These are phyloP conservation scores for Annulohypoxylon nitens DNA, from an alignment of 495 filamentous ascomycete species.

Conservation along the genomic window DNA sequence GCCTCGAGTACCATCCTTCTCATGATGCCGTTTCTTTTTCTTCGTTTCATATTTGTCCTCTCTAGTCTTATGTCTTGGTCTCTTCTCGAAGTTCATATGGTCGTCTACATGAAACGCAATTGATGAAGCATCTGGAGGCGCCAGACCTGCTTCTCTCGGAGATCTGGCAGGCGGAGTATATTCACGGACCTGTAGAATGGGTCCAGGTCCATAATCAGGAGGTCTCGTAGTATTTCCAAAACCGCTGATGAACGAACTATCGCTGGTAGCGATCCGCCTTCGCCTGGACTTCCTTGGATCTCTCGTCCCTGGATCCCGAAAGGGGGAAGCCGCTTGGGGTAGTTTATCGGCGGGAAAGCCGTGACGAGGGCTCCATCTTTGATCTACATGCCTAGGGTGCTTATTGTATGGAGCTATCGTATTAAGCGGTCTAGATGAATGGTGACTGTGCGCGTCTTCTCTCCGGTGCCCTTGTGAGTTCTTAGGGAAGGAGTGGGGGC, in stretches of 20 bases:
- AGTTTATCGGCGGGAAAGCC: conserved; percentile 33
- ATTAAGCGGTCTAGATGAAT: conserved; percentile 22
- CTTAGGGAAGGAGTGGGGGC: conserved; percentile 26
- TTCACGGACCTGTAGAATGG: conserved; percentile 19
- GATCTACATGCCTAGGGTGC: conserved; percentile 39
- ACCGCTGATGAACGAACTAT: conserved; percentile 48
- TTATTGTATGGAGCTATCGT: conserved; percentile 31
- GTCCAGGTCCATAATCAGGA: conserved; percentile 24
- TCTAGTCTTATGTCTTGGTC: conserved; percentile 71
- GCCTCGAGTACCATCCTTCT: conserved; percentile 48
- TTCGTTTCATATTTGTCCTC: conserved; percentile 68
- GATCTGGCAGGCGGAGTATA: conserved; percentile 3
- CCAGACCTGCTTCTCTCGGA: conserved; percentile 24
- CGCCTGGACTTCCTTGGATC: conserved; percentile 39
- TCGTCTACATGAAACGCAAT: conserved; percentile 23
- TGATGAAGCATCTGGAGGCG: conserved; percentile 34
- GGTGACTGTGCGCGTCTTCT: conserved; percentile 20
- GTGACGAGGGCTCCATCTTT: conserved; percentile 48
- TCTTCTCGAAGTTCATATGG: conserved; percentile 64
- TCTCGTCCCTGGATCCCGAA: neutral
- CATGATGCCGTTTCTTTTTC: conserved; percentile 55
- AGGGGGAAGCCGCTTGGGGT: conserved; percentile 31
- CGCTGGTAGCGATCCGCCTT: conserved; percentile 30
- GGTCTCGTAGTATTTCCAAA: conserved; percentile 38
- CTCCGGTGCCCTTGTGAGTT: conserved; percentile 28